These are phyloP conservation scores for Dovyalis caffra DNA, from an alignment of 345 rosid species.

Conservation along the genomic window DNA sequence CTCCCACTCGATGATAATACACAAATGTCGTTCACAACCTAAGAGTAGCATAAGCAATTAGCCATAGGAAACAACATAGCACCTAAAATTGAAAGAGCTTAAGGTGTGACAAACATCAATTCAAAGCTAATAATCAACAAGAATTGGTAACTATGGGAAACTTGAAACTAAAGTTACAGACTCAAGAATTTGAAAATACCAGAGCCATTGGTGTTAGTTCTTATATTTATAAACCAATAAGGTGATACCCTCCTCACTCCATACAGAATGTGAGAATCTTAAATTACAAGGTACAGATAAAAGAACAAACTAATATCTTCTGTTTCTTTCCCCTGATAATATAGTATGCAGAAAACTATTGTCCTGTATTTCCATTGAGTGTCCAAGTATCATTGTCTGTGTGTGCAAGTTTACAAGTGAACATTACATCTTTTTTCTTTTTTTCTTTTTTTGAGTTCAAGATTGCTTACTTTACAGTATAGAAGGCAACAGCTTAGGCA, in stretches of 20 bases:
- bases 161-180: neutral
- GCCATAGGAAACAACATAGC: slow-evolving; percentile 13
- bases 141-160: neutral
- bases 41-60: slow-evolving; percentile 33
- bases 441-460: neutral
- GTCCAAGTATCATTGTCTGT: neutral
- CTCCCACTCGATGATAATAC: slow-evolving; percentile 68
- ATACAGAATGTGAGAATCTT: neutral
- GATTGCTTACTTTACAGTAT: neutral
- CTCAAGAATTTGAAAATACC: neutral
- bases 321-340: neutral
- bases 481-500: slow-evolving; percentile 4
- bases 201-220: neutral
- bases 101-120: neutral
- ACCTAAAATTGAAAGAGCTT: neutral
- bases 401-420: neutral
- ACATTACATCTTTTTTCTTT: too few species aligned
- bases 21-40: slow-evolving; percentile 90
- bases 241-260: neutral
- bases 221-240: neutral
- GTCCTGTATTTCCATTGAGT: neutral
- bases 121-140: neutral
- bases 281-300: neutral
- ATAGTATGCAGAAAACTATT: neutral
- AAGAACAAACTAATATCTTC: neutral